Conservation (phyloP, 73 alveolate species). For the Halteria grandinella region DNA sequence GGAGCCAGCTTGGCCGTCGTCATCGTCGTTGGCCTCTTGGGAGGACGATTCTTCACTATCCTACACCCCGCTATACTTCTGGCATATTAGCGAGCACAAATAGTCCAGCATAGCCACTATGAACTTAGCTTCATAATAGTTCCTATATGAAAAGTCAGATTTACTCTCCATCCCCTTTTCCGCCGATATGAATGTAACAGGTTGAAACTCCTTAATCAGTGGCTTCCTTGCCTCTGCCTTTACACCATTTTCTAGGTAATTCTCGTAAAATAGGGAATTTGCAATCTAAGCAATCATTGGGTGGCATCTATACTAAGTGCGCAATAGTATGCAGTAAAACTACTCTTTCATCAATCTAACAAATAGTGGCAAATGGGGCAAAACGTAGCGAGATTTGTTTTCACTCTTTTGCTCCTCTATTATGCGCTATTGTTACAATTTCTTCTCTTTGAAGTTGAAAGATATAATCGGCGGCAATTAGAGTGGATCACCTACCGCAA, state of each 20-base stretch:
- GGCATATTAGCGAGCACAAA: conserved; percentile 28
- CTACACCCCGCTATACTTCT: conserved; percentile 30
- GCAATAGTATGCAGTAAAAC: conserved; percentile 42
- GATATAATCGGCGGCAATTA: conserved; percentile 71
- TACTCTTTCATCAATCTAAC: conserved; percentile 51
- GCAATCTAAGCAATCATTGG: conserved; percentile 70
- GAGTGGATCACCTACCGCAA: conserved; percentile 76
- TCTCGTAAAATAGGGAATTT: conserved; percentile 65
- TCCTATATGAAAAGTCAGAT: conserved; percentile 55
- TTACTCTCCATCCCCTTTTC: conserved; percentile 55
- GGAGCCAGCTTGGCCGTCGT: background rate
- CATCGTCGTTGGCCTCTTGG: conserved; percentile 27
- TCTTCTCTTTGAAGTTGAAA: conserved; percentile 41
- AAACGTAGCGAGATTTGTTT: background rate
- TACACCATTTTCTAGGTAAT: conserved; percentile 58
- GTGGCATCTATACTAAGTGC: conserved; percentile 72
- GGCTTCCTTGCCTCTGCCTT: conserved; percentile 41
- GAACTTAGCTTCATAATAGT: conserved; percentile 68
- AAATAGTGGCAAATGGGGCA: conserved; percentile 58
- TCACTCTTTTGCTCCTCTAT: conserved; percentile 27
- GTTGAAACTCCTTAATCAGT: conserved; percentile 56
- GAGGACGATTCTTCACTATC: conserved; percentile 27
- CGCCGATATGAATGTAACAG: conserved; percentile 71
- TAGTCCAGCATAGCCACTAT: conserved; percentile 58
- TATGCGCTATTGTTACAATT: conserved; percentile 9